Evolutionary conservation across 805 yeast species (phyloP).

Genomic region (Candida ovalis): DNA sequence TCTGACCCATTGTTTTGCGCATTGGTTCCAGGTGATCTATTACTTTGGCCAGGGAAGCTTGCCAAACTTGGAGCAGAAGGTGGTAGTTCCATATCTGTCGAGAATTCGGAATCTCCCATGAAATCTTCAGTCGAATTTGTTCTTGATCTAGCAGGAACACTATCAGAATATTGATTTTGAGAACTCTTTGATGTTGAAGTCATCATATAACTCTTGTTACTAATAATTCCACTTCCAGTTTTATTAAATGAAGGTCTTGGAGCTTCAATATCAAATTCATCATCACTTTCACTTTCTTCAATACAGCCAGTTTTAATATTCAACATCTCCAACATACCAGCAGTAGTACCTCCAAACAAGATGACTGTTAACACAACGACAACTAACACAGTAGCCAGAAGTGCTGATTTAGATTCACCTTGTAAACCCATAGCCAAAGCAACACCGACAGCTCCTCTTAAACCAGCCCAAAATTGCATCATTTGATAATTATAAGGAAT

Average conservation of each 20-base stretch:
- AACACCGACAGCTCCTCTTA: constrained; percentile 98
- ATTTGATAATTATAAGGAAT: constrained; percentile 93
- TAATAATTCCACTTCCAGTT: constrained; percentile 11
- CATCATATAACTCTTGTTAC: constrained; percentile 17
- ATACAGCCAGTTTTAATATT: constrained; percentile 90
- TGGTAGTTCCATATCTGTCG: constrained; percentile 32
- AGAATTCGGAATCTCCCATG: constrained; percentile 32
- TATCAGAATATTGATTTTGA: constrained; percentile 23
- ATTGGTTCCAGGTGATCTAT: constrained; percentile 5
- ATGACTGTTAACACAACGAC: constrained; percentile 96
- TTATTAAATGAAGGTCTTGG: constrained; percentile 29
- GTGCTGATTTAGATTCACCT: constrained; percentile 85
- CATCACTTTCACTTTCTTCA: constrained; percentile 81
- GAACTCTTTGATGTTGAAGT: constrained; percentile 10
- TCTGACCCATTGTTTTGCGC: background rate
- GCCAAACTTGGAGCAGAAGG: constrained; percentile 26
- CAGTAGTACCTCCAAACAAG: constrained; percentile 96
- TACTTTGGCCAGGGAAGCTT: constrained; percentile 14
- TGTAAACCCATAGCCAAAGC: constrained; percentile 97
- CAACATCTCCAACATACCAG: constrained; percentile 93
- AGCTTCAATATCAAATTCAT: constrained; percentile 91
- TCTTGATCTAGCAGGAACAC: constrained; percentile 20
- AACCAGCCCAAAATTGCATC: constrained; percentile 99
- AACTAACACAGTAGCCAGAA: constrained; percentile 91
- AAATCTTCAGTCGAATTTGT: constrained; percentile 25